A percentile compares a stretch with the other conserved stretches of the same genome.
These are phyloP conservation scores for Schizothecium vesticola DNA, from an alignment of 495 filamentous ascomycete genomes.

Conservation along the genomic window DNA sequence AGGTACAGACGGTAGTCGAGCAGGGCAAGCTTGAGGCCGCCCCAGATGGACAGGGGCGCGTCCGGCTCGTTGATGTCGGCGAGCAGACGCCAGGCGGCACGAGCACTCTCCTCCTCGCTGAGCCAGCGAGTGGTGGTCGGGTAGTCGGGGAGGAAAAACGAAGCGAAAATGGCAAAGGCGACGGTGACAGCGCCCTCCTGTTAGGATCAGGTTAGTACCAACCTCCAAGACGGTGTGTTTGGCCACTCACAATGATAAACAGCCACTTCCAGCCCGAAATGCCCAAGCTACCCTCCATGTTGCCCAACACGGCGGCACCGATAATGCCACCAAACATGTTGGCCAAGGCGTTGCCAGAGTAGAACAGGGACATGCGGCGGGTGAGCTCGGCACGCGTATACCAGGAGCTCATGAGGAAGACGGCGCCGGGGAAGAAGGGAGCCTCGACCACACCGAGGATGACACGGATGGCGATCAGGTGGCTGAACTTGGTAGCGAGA, in stretches of 20 bases:
- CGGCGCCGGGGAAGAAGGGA: constrained; percentile 46
- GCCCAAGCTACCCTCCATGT: constrained; percentile 34
- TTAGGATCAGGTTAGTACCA: neutral
- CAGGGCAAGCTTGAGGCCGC: constrained; percentile 35
- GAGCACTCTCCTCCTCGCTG: constrained; percentile 35
- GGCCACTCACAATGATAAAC: constrained; percentile 23
- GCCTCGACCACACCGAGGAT: constrained; percentile 60
- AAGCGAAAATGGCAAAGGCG: constrained; percentile 30
- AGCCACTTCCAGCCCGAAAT: constrained; percentile 38
- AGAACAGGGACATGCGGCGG: constrained; percentile 52
- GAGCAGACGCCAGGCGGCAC: constrained; percentile 37
- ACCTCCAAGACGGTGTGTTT: neutral
- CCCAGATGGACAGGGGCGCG: constrained; percentile 26
- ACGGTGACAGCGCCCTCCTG: constrained; percentile 40
- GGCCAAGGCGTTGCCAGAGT: constrained; percentile 51
- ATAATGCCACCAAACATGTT: constrained; percentile 57
- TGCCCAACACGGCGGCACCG: constrained; percentile 45
- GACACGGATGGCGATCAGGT: constrained; percentile 55
- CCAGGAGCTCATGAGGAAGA: constrained; percentile 49
- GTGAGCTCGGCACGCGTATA: constrained; percentile 47
- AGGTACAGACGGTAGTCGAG: constrained; percentile 41
- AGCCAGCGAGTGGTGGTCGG: constrained; percentile 42
- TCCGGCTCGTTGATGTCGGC: constrained; percentile 39
- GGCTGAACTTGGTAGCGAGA: constrained; percentile 47
- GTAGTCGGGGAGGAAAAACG: constrained; percentile 40